These are phyloP conservation scores for Pleurotus tuoliensis DNA, from an alignment of 768 basidiomycete genomes.

Conservation along the genomic window DNA sequence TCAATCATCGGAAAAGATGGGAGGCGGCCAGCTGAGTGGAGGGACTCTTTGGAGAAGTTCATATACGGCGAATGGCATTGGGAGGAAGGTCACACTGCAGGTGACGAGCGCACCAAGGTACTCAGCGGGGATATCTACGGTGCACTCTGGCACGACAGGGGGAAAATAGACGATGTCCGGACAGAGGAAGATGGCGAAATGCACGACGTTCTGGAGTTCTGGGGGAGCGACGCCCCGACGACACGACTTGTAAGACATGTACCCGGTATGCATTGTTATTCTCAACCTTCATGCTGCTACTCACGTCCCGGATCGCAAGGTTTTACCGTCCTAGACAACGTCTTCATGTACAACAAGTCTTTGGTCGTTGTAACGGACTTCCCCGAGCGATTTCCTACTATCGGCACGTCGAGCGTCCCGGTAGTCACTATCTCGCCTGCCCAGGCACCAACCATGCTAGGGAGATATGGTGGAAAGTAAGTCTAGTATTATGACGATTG, in stretches of 20 bases:
- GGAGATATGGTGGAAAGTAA: slow-evolving; percentile 51
- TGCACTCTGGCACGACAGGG: slow-evolving; percentile 20
- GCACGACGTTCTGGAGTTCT: slow-evolving; percentile 51
- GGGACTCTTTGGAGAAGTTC: slow-evolving; percentile 54
- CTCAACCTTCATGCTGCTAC: background rate
- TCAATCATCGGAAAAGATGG: slow-evolving; percentile 41
- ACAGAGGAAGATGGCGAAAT: slow-evolving; percentile 31
- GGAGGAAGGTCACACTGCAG: slow-evolving; percentile 57
- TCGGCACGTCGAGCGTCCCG: slow-evolving; percentile 47
- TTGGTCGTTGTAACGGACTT: slow-evolving; percentile 75
- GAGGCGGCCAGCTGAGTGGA: slow-evolving; percentile 44
- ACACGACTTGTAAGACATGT: slow-evolving; percentile 59
- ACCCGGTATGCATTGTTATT: slow-evolving; percentile 44
- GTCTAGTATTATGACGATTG: slow-evolving; percentile 13
- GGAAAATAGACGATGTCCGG: slow-evolving; percentile 18
- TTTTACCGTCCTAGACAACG: slow-evolving; percentile 78
- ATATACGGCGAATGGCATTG: slow-evolving; percentile 71
- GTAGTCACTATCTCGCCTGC: slow-evolving; percentile 47
- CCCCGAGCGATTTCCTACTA: slow-evolving; percentile 53
- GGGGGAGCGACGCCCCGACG: slow-evolving; percentile 53
- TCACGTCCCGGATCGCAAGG: slow-evolving; percentile 38
- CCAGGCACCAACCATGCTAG: slow-evolving; percentile 46
- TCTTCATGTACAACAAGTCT: slow-evolving; percentile 69
- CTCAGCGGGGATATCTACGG: slow-evolving; percentile 18
- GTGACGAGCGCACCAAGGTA: slow-evolving; percentile 48